Base-by-base conservation (phyloP, 2,329 filamentous ascomycete species). In the Parastagonospora nodorum region DNA sequence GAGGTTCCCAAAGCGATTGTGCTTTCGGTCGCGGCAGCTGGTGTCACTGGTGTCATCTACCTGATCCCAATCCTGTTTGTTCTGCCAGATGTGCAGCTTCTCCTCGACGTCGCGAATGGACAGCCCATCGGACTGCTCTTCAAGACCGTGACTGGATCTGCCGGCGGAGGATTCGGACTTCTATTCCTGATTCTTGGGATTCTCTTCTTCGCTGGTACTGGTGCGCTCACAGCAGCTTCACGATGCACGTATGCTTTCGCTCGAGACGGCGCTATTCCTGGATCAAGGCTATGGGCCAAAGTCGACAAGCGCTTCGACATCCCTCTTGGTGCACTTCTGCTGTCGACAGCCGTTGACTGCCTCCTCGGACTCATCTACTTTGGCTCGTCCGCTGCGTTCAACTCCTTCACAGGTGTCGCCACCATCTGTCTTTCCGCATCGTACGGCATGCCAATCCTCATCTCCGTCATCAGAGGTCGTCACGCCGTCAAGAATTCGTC, bases 301-400 rank as follows among this genome's bases (percentile, higher is more conserved):
- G 87, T 92, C 37, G 84, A 89, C 73, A 79, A 78, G 53, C 78
- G 76, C 2, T 80, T 90, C 43, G 85, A 87, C 50, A 85, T 92
- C 47, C 89, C 90, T 0, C 76, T 93, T 1, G 85, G 80, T 78
- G 88, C 86, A 1, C 79, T 92, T 6, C 75, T 85, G 2, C 78
- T 92, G 2, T 90, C 88, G 0, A 86, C 88, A 0, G 66, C 79
- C 0, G 83, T 92, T 37, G 85, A 89, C 69, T 88, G 84, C 59
- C 75, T 92, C 9, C 80, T 92, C 0, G 89, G 88, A 0, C 80
- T 89, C 58, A 91, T 92, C 71, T 92, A 90, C 75, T 90, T 92
- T 57, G 89, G 89, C 8, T 89, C 86, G 1, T 82, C 84, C 0
- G 87, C 88, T 0, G 89, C 89, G 0, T 92, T 92, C 77, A 88